Percentiles rank a stretch among this genome's conserved stretches.
These are phyloP conservation scores for Colletotrichum musae DNA, from an alignment of 2,329 filamentous ascomycete species.

Conservation along the genomic window DNA sequence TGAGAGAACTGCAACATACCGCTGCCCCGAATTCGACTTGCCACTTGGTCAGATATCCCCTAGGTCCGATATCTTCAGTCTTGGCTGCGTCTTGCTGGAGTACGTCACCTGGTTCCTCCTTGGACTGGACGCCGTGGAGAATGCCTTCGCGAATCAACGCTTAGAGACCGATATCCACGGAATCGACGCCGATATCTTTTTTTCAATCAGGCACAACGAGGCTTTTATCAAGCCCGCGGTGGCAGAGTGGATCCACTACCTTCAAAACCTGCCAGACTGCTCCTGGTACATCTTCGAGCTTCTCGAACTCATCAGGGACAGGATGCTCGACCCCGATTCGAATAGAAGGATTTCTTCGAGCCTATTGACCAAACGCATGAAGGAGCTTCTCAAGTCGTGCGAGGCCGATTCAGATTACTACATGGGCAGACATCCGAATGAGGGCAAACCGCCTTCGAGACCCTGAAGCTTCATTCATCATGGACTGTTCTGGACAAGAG, in stretches of 20 bases:
- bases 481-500: too few relatives aligned
- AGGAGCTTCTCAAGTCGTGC: not conserved
- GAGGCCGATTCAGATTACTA: not conserved
- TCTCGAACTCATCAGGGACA: not conserved
- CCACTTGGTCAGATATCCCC: slow-evolving; percentile 41
- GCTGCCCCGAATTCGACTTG: slow-evolving; percentile 55
- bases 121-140: slow-evolving; percentile 42
- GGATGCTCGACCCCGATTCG: slow-evolving; percentile 21
- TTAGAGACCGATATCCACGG: slow-evolving; percentile 22
- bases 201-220: slow-evolving; percentile 3
- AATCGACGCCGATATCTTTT: slow-evolving; percentile 26
- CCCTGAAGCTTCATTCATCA: too few relatives aligned
- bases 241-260: not conserved
- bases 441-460: too few relatives aligned
- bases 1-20: slow-evolving; percentile 50
- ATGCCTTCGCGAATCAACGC: slow-evolving; percentile 34
- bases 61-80: slow-evolving; percentile 51
- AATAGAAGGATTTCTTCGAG: slow-evolving; percentile 2
- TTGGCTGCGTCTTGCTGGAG: slow-evolving; percentile 55
- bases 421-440: not conserved
- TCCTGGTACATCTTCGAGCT: slow-evolving; percentile 23
- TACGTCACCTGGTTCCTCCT: slow-evolving; percentile 52
- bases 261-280: slow-evolving; percentile 6
- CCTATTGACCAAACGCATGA: slow-evolving; percentile 17
- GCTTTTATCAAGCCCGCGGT: slow-evolving; percentile 22